These are phyloP conservation scores for Mycena rebaudengoi DNA, from an alignment of 768 basidiomycete genomes.

Conservation along the genomic window DNA sequence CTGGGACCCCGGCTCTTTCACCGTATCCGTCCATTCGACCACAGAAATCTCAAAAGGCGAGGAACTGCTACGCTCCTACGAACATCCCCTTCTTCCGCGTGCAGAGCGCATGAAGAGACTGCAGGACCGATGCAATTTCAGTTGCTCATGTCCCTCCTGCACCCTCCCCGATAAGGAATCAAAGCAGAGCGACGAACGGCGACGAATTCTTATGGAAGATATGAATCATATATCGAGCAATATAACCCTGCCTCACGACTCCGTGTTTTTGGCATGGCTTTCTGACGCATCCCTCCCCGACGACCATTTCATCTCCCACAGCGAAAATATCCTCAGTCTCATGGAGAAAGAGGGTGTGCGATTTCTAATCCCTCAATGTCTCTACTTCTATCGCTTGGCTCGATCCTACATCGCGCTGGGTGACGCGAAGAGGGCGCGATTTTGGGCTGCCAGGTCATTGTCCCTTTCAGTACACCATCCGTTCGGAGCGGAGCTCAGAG, in stretches of 20 bases:
- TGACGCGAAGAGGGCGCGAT: neutral
- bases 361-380: neutral
- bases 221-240: neutral
- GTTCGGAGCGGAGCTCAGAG: too few relatives aligned
- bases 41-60: neutral
- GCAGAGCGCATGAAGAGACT: neutral
- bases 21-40: neutral
- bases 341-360: neutral
- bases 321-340: neutral
- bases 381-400: neutral
- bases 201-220: neutral
- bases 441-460: neutral
- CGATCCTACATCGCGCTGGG: too few relatives aligned
- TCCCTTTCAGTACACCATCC: too few relatives aligned
- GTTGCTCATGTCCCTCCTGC: neutral
- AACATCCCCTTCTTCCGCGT: neutral
- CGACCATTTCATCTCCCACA: neutral
- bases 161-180: neutral
- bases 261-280: neutral
- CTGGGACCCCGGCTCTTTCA: neutral
- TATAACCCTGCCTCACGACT: neutral
- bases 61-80: slow-evolving; percentile 1
- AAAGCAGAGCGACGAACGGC: neutral
- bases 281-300: neutral
- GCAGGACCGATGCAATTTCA: neutral